Evolutionary conservation across 2,329 filamentous ascomycete species (phyloP).

Genomic region (Fusarium papillatum): DNA sequence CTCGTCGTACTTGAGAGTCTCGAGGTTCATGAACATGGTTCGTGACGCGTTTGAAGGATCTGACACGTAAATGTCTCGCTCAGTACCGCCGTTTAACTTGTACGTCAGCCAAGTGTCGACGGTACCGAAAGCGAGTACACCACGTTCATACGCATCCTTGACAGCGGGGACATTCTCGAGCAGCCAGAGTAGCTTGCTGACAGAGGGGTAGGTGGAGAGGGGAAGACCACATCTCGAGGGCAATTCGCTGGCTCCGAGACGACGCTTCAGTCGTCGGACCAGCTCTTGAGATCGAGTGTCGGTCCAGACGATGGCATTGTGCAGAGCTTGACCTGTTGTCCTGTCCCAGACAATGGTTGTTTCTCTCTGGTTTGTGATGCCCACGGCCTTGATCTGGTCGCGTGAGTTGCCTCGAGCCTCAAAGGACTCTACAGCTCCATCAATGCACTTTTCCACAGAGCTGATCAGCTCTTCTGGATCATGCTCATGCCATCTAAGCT

Average conservation of each 20-base stretch:
- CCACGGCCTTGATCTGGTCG: conserved; percentile 79
- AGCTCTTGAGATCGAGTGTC: conserved; percentile 82
- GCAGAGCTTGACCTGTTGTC: conserved; percentile 80
- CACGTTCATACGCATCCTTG: conserved; percentile 78
- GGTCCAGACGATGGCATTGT: conserved; percentile 89
- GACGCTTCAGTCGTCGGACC: conserved; percentile 79
- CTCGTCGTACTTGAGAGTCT: conserved; percentile 81
- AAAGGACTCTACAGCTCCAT: conserved; percentile 79
- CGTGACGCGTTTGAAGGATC: conserved; percentile 85
- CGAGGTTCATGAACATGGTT: conserved; percentile 90
- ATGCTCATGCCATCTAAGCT: conserved; percentile 84
- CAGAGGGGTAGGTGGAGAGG: conserved; percentile 86
- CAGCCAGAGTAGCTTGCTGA: conserved; percentile 84
- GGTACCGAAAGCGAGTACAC: conserved; percentile 82
- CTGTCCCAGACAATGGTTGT: conserved; percentile 86
- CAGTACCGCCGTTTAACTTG: conserved; percentile 80
- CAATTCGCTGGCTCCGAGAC: conserved; percentile 76
- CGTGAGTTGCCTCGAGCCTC: conserved; percentile 75
- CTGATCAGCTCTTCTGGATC: conserved; percentile 81
- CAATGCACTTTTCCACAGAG: conserved; percentile 82
- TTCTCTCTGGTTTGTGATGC: conserved; percentile 88
- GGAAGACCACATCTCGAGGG: conserved; percentile 80
- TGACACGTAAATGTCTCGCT: conserved; percentile 78
- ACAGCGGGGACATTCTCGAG: conserved; percentile 77
- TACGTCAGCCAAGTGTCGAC: conserved; percentile 87